These are phyloP conservation scores for Talinum fruticosum DNA, from an alignment of 148 eudicot species.

Conservation along the genomic window DNA sequence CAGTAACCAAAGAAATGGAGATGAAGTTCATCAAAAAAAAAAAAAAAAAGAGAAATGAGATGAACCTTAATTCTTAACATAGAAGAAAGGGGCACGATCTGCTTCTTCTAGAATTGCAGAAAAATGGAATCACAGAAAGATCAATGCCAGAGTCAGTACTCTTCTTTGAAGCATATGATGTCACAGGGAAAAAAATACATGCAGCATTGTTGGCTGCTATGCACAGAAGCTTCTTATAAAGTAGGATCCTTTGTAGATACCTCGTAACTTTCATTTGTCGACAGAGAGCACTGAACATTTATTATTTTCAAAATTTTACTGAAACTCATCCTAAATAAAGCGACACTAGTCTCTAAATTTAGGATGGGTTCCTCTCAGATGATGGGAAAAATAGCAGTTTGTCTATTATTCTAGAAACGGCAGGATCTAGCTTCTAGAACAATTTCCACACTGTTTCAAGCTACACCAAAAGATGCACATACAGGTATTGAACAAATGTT, in stretches of 20 bases:
- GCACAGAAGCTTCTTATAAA: background rate
- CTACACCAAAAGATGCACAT: background rate
- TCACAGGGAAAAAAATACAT: too few species aligned
- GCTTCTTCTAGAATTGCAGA: background rate
- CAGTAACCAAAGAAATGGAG: background rate
- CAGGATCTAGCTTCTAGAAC: background rate
- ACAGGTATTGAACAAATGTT: background rate
- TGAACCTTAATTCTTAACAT: too few species aligned
- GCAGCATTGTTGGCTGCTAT: background rate
- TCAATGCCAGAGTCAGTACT: background rate
- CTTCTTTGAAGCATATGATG: constrained; percentile 4
- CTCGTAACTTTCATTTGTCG: too few species aligned
- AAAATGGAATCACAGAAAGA: background rate
- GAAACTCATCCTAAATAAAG: background rate
- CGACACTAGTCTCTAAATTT: background rate
- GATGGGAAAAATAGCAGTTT: background rate
- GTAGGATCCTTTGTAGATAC: too few species aligned
- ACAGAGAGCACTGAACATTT: too few species aligned
- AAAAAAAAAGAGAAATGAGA: too few species aligned
- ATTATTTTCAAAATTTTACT: too few species aligned
- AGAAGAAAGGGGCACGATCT: background rate
- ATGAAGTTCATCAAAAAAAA: too few species aligned
- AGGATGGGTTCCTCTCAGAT: background rate
- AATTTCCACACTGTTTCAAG: background rate
- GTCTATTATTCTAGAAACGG: background rate